These are phyloP conservation scores for Oryza meyeriana DNA, from an alignment of 176 grass and related monocot species.

Conservation along the genomic window DNA sequence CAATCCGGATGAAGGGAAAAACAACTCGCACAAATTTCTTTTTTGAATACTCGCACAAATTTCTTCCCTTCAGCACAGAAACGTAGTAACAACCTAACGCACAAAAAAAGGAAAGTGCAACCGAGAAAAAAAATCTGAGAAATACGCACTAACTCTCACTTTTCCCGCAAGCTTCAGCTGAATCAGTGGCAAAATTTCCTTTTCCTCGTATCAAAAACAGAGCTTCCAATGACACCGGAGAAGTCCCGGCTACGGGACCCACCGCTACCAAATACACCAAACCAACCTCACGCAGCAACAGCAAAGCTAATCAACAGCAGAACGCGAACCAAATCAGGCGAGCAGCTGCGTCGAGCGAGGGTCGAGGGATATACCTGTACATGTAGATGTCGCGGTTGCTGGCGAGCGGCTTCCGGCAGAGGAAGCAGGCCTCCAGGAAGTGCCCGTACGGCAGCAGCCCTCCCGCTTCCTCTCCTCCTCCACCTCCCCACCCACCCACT, in stretches of 20 bases:
- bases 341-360: not conserved
- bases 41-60: not conserved
- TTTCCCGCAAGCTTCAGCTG: not conserved
- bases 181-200: constrained; percentile 32
- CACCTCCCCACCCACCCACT: not conserved
- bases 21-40: not conserved
- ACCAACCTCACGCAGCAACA: not conserved
- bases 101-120: not conserved
- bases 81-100: not conserved
- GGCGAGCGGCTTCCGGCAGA: constrained; percentile 83
- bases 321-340: not conserved
- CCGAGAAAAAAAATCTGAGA: not conserved
- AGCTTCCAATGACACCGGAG: constrained; percentile 40
- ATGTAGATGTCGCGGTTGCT: constrained; percentile 93
- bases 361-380: constrained; percentile 75
- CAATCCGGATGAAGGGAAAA: constrained; percentile 1
- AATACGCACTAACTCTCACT: constrained; percentile 12
- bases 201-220: not conserved
- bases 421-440: constrained; percentile 91
- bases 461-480: not conserved
- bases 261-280: not conserved
- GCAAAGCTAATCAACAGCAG: not conserved
- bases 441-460: constrained; percentile 39
- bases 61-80: not conserved
- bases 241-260: constrained; percentile 2